These are phyloP conservation scores for Metahyphopichia silvanorum DNA, from an alignment of 805 yeast species.

Conservation along the genomic window DNA sequence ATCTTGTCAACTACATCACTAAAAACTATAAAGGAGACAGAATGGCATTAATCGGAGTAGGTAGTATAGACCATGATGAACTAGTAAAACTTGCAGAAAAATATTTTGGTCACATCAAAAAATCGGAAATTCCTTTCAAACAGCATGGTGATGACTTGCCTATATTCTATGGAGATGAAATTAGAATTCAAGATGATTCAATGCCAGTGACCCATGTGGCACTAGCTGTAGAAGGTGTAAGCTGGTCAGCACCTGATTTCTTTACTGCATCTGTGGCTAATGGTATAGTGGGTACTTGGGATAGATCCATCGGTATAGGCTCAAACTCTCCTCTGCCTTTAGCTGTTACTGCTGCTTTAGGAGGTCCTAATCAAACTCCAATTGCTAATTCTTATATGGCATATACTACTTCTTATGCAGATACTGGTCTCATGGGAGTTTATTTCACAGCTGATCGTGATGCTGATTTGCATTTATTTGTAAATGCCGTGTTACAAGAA, in stretches of 20 bases:
- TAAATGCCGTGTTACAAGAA: slow-evolving; percentile 75
- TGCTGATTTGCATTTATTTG: slow-evolving; percentile 60
- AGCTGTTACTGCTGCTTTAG: slow-evolving; percentile 61
- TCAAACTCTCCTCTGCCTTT: slow-evolving; percentile 83
- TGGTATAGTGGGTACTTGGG: slow-evolving; percentile 97
- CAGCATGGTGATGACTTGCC: slow-evolving; percentile 72
- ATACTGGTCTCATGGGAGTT: slow-evolving; percentile 97
- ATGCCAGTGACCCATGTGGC: slow-evolving; percentile 91
- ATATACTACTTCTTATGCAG: slow-evolving; percentile 94
- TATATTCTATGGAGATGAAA: slow-evolving; percentile 80
- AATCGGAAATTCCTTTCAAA: slow-evolving; percentile 66
- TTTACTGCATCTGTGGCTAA: slow-evolving; percentile 94
- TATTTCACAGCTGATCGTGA: slow-evolving; percentile 82
- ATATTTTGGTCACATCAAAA: slow-evolving; percentile 69
- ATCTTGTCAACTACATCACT: slow-evolving; percentile 73
- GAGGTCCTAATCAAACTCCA: slow-evolving; percentile 55
- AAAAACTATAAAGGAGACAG: slow-evolving; percentile 93
- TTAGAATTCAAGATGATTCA: slow-evolving; percentile 75
- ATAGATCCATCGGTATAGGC: slow-evolving; percentile 83
- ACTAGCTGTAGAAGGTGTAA: slow-evolving; percentile 94
- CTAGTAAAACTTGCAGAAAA: slow-evolving; percentile 73
- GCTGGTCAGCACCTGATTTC: slow-evolving; percentile 95
- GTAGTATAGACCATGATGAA: slow-evolving; percentile 85
- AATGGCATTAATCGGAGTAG: slow-evolving; percentile 98
- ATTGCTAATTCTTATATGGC: slow-evolving; percentile 95